Evolutionary conservation across 2,329 filamentous ascomycete species (phyloP).

Genomic region (Stachybotrys echinatus): DNA sequence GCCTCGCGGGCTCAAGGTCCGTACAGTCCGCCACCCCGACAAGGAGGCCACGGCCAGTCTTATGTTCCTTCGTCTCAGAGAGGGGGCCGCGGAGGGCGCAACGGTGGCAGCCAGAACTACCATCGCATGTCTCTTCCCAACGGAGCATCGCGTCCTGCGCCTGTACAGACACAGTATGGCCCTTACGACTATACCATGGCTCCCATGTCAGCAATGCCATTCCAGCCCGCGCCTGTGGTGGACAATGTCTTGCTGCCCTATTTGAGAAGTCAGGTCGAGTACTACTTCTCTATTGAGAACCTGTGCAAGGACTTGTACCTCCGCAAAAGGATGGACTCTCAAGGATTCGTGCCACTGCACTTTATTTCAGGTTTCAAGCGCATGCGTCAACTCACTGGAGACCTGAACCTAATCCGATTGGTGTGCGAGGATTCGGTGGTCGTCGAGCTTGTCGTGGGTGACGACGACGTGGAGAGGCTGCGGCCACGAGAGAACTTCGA

Average conservation of each 20-base stretch:
- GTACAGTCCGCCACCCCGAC: constrained; percentile 40
- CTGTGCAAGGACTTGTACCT: constrained; percentile 89
- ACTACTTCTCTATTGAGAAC: constrained; percentile 97
- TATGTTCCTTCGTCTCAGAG: constrained; percentile 26
- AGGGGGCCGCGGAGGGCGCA: constrained; percentile 26
- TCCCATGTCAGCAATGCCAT: constrained; percentile 30
- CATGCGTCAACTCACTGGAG: constrained; percentile 40
- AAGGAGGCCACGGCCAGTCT: constrained; percentile 29
- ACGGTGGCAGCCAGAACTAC: constrained; percentile 23
- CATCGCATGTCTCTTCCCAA: constrained; percentile 36
- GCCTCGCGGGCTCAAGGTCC: constrained; percentile 28
- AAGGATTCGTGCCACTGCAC: constrained; percentile 80
- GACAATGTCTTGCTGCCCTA: constrained; percentile 40
- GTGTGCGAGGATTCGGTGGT: constrained; percentile 68
- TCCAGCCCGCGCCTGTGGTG: constrained; percentile 41
- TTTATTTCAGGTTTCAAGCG: constrained; percentile 85
- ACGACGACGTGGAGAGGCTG: constrained; percentile 74
- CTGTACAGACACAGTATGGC: constrained; percentile 28
- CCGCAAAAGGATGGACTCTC: constrained; percentile 86
- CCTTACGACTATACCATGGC: constrained; percentile 34
- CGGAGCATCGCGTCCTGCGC: constrained; percentile 26
- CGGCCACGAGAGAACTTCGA: constrained; percentile 73
- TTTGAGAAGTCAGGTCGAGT: constrained; percentile 61
- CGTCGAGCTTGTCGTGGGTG: constrained; percentile 69
- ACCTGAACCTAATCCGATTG: constrained; percentile 67